Percentiles rank a stretch among this genome's conserved stretches.
Evolutionary conservation across 768 basidiomycete genomes (phyloP).

Genomic region (Boletus sp.): DNA sequence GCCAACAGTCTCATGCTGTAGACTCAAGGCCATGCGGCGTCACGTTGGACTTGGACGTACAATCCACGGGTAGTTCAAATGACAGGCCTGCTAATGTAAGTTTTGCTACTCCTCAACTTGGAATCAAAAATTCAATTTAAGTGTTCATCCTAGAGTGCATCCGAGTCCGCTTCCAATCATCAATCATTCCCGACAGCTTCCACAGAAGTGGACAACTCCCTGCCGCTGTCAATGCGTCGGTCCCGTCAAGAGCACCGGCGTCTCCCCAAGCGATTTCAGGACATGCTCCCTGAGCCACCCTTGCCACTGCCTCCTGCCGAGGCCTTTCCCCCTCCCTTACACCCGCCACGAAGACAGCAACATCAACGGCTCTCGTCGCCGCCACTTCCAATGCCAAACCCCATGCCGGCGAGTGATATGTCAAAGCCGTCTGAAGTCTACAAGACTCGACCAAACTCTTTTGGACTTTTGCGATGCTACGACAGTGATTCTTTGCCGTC

Average conservation of each 20-base stretch:
- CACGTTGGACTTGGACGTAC: background rate
- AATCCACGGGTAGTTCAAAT: background rate
- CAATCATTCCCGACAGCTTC: background rate
- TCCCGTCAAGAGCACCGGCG: background rate
- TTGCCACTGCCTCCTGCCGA: background rate
- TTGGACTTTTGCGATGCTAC: background rate
- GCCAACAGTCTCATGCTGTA: background rate
- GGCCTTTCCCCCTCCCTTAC: background rate
- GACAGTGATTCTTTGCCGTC: background rate
- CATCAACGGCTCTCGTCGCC: background rate
- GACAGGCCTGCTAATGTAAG: background rate
- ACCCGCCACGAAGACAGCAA: background rate
- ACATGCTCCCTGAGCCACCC: background rate
- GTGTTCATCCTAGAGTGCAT: background rate
- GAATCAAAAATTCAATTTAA: background rate
- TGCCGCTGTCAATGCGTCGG: background rate
- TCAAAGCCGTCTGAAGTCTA: background rate
- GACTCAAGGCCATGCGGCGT: background rate
- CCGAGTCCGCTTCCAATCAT: background rate
- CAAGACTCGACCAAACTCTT: background rate
- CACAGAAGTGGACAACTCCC: background rate
- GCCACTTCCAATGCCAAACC: too few species aligned
- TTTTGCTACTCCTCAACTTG: background rate
- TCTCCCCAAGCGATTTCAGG: background rate
- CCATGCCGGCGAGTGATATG: background rate